phyloP scores from a whole-genome alignment of 148 eudicot genomes.

The Chenopodium album region DNA sequence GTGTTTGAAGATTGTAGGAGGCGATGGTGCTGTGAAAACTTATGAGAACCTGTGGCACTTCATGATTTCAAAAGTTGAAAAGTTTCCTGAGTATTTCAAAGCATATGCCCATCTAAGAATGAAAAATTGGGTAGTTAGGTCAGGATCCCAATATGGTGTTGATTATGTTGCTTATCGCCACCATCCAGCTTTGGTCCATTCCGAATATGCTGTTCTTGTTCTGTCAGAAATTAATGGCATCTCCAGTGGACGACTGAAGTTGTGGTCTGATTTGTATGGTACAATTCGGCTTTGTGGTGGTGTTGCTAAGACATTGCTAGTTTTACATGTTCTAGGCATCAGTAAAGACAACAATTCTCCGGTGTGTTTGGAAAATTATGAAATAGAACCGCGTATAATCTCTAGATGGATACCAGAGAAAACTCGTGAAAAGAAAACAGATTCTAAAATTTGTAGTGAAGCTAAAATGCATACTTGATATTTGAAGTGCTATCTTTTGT shows the following conservation, averaged over 20 bases:
- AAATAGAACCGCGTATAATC: conserved; percentile 48
- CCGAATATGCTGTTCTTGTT: conserved; percentile 75
- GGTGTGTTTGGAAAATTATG: conserved; percentile 40
- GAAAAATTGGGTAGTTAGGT: conserved; percentile 78
- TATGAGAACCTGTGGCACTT: conserved; percentile 51
- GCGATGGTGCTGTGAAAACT: conserved; percentile 31
- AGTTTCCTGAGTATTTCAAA: conserved; percentile 45
- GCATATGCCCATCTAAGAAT: conserved; percentile 62
- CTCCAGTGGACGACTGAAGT: conserved; percentile 42
- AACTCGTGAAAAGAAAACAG: conserved; percentile 41
- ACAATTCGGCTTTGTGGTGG: conserved; percentile 71
- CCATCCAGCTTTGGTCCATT: conserved; percentile 73
- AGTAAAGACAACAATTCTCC: conserved; percentile 29
- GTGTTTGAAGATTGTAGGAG: conserved; percentile 51
- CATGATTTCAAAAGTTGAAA: conserved; percentile 43
- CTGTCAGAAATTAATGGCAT: conserved; percentile 35
- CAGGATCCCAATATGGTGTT: conserved; percentile 77
- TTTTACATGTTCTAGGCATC: conserved; percentile 37
- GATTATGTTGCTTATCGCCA: conserved; percentile 84
- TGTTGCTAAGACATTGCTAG: conserved; percentile 75
- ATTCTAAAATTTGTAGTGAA: conserved; percentile 10
- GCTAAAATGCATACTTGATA: neutral
- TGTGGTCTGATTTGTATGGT: conserved; percentile 79
- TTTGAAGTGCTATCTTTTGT: no score
- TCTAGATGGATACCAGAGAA: conserved; percentile 68